Evolutionary conservation across 441 rosid species (phyloP).

Genomic region (Biscutella auriculata): DNA sequence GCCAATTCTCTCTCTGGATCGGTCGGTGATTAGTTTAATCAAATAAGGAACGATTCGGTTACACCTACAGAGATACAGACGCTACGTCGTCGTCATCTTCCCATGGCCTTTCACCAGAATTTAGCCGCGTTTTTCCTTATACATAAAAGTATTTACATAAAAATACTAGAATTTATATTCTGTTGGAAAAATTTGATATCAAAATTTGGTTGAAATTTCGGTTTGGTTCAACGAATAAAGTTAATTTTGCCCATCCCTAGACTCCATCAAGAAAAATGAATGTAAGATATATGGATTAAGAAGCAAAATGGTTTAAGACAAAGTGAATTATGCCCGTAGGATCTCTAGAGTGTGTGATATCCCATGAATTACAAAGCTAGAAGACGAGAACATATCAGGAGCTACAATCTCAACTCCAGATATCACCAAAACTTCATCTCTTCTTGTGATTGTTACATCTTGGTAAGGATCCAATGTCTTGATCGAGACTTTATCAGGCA

Average conservation of each 20-base stretch:
- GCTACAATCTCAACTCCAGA: slow-evolving; percentile 38
- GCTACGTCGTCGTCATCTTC: slow-evolving; percentile 14
- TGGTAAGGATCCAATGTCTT: slow-evolving; percentile 37
- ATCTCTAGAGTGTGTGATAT: slow-evolving; percentile 41
- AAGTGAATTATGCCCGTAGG: too few species aligned
- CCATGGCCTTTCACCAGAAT: not conserved
- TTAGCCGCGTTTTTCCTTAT: not conserved
- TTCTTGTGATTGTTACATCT: slow-evolving; percentile 25
- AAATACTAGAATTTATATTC: too few species aligned
- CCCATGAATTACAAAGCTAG: slow-evolving; percentile 46
- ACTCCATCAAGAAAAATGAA: too few species aligned
- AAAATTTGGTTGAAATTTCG: too few species aligned
- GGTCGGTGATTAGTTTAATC: slow-evolving; percentile 27
- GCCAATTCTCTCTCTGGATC: not conserved
- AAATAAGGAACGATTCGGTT: slow-evolving; percentile 9
- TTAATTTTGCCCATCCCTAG: too few species aligned
- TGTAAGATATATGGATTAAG: too few species aligned
- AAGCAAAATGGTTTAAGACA: not conserved
- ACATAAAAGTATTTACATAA: too few species aligned
- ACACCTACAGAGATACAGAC: slow-evolving; percentile 21
- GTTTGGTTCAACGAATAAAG: too few species aligned
- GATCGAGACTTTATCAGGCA: slow-evolving; percentile 30
- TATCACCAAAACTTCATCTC: slow-evolving; percentile 21
- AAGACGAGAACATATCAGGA: slow-evolving; percentile 41
- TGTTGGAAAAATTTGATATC: too few species aligned